phyloP scores from a whole-genome alignment of 1,284 basidiomycete species.

The Puccinia brachypodii region DNA sequence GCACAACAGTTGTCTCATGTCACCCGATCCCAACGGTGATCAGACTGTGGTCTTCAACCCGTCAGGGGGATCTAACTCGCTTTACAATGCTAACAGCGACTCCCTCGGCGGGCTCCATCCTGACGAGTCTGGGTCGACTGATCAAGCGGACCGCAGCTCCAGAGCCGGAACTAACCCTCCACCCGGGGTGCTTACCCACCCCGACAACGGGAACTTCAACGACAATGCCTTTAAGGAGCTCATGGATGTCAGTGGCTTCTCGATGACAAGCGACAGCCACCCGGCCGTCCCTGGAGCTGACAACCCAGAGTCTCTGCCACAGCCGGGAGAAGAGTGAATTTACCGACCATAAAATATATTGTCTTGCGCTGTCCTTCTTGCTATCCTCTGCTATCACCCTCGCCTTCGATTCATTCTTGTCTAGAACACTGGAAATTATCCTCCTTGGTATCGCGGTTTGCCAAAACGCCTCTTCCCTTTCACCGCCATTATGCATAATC shows the following conservation, averaged over 20 bases:
- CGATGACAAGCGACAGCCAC: neutral
- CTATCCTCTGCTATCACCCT: neutral
- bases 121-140: neutral
- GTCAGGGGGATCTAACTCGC: neutral
- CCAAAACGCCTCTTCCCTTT: too few species aligned
- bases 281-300: neutral
- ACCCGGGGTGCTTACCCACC: neutral
- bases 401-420: neutral
- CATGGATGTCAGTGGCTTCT: slow-evolving; percentile 43
- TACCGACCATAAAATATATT: neutral
- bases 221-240: slow-evolving; percentile 27
- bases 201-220: neutral
- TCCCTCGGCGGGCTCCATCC: neutral
- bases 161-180: neutral
- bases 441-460: too few species aligned
- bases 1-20: neutral
- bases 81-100: neutral
- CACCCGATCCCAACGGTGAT: neutral
- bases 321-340: neutral
- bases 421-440: neutral
- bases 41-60: slow-evolving; percentile 3
- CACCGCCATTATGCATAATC: too few species aligned
- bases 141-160: neutral
- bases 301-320: neutral
- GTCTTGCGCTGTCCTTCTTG: neutral